Base-by-base conservation (phyloP, 2,329 filamentous ascomycete genomes). In the Ophiostoma novo-ulmi region DNA sequence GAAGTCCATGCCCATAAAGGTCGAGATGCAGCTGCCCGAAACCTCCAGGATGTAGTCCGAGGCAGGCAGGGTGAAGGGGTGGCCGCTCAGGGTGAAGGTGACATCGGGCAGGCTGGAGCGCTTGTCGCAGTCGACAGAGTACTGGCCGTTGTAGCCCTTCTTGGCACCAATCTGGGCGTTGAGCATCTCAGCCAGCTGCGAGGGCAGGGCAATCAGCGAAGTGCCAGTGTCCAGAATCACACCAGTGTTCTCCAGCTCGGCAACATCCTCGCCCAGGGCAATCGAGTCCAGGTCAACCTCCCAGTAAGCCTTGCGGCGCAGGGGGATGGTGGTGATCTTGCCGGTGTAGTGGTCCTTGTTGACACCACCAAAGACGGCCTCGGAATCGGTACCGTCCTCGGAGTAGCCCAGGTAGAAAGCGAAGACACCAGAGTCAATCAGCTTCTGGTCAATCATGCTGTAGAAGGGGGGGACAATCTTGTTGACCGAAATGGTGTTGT, bases 301-400 rank as follows among this genome's bases (percentile, higher is more conserved):
- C 95, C 95, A 99, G 88, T 99, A 99, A 68, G 95, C 95, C 90
- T 98, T 98, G 80, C 95, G 92, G 81, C 95, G 92, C 76, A 99
- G 88, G 70, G 95, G 95, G 76, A 99, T 93, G 81, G 93, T 96
- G 79, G 89, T 92, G 77, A 99, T 87, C 81, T 98, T 90, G 78
- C 95, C 95, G 55, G 86, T 89, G 80, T 85, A 89, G 85, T 95
- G 93, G 78, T 85, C 83, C 83, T 93, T 84, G 81, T 98, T 90
- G 73, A 97, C 82, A 75, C 94, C 94, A 80, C 94, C 94, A 75
- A 99, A 99, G 75, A 90, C 89, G 72, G 89, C 94, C 83, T 94
- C 94, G 61, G 94, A 97, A 79, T 91, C 87, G 72, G 89, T 86
- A 68, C 88, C 88, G 35, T 90, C 80, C 76, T 87, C 86, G 80